Evolutionary conservation across 495 filamentous ascomycete genomes (phyloP), one percentile per base, ranked within the genome.

Genomic region (Arthonia radiata): DNA sequence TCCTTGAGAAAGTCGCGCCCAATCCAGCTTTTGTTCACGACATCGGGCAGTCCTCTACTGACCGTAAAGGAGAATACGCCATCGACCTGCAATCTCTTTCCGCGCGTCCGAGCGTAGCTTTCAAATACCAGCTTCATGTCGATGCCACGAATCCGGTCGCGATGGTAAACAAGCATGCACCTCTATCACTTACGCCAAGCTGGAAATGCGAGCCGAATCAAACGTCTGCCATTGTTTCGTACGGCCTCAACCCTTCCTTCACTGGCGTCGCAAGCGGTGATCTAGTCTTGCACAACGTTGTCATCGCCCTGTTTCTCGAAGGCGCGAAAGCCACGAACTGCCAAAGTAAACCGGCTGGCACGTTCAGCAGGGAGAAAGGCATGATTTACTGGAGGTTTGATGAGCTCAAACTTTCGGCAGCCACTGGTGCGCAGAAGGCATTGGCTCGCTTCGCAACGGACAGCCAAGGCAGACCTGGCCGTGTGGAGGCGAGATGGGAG

Each of bases 101-200:
- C 25, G 72, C 65, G 30, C 19, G 6, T 7, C 70, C 76, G 7
- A 59, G 73, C 0, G 69, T 86, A 2, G 86, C 77, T 17, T 97
- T 97, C 54, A 92, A 83, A 33, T 97, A 94, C 43, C 75, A 83
- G 45, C 53, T 92, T n/a, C 79, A 91, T 36, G 43, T 81, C 16
- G 71, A 86, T 16, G 57, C 58, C 24, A 34, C 49, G 11, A 63
- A 63, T 29, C 48, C 65, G 9, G 53, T 61, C 15, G 42, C 64
- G n/a, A n/a, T n/a, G n/a, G n/a, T n/a, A n/a, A n/a, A n/a, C n/a
- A n/a, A n/a, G n/a, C 73, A 75, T 39, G 67, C 71, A 13, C 86
- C 89, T 0, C 50, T 97, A 15, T 56, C 73, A 24, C 54, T 93
- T 36, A 71, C 64, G 19, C 70, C 82, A 15, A 63, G 58, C 4